phyloP scores from a whole-genome alignment of 495 filamentous ascomycete species.

The Trichocladium antarcticum region DNA sequence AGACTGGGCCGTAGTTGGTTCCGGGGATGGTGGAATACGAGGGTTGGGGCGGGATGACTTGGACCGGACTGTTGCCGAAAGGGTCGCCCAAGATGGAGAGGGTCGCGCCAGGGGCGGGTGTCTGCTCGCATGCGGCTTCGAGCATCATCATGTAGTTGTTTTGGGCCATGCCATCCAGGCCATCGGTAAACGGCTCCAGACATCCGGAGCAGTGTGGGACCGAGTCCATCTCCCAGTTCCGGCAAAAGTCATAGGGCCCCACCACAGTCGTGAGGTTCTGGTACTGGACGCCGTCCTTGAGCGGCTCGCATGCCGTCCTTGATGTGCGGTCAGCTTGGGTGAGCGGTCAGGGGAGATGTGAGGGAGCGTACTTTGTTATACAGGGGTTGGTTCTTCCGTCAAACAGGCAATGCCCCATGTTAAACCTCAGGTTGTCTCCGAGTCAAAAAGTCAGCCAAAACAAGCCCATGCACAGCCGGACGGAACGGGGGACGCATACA shows the following conservation, averaged over 20 bases:
- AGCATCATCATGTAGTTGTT: constrained; percentile 39
- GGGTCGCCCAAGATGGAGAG: constrained; percentile 38
- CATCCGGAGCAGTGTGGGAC: constrained; percentile 30
- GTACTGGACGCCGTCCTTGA: constrained; percentile 27
- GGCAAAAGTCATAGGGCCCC: constrained; percentile 33
- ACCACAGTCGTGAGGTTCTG: constrained; percentile 27
- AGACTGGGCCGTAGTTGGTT: constrained; percentile 31
- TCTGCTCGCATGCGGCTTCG: constrained; percentile 38
- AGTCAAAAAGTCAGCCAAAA: background rate
- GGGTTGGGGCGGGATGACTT: constrained; percentile 31
- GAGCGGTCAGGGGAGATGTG: background rate
- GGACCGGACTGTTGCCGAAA: constrained; percentile 36
- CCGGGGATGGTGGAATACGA: constrained; percentile 17
- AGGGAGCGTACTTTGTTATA: constrained; percentile 28
- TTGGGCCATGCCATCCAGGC: constrained; percentile 19
- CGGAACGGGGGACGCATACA: constrained; percentile 25
- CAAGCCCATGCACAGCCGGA: too few species aligned
- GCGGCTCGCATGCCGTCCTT: constrained; percentile 33
- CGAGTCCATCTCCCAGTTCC: constrained; percentile 24
- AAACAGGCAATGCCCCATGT: constrained; percentile 33
- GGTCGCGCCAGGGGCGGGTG: constrained; percentile 26
- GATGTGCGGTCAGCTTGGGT: constrained; percentile 8
- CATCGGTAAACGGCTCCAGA: constrained; percentile 16
- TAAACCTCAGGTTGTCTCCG: constrained; percentile 39
- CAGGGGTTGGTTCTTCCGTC: constrained; percentile 26